Evolutionary conservation across 305 asterid genomes (phyloP).

Genomic region (Solanum hybrid): DNA sequence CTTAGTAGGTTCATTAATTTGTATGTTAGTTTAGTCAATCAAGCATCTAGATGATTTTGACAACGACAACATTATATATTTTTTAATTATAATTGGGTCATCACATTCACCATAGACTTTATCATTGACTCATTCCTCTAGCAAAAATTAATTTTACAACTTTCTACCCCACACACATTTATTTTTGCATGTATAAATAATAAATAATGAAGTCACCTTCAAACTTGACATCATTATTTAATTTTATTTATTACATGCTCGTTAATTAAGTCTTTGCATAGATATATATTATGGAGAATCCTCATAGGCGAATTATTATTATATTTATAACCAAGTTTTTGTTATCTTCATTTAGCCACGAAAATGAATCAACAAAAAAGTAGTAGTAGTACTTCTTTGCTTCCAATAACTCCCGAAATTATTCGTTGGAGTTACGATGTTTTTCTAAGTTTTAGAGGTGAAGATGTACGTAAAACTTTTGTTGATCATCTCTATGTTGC

Average conservation of each 20-base stretch:
- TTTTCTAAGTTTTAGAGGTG: constrained; percentile 5
- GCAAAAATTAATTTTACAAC: background rate
- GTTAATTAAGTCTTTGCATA: too few species aligned
- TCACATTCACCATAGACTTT: background rate
- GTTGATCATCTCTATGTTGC: constrained; percentile 4
- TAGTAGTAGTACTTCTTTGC: background rate
- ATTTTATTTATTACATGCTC: background rate
- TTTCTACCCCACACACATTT: background rate
- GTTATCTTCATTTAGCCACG: background rate
- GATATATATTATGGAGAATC: too few species aligned
- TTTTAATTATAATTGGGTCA: background rate
- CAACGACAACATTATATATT: background rate
- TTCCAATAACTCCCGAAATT: background rate
- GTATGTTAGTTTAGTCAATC: background rate
- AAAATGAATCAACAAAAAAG: background rate
- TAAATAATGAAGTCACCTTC: background rate
- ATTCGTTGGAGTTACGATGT: background rate
- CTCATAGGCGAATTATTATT: background rate
- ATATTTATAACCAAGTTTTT: background rate
- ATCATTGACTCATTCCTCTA: background rate
- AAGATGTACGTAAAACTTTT: constrained; percentile 4
- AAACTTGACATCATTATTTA: too few species aligned
- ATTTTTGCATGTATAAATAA: too few species aligned
- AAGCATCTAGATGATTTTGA: background rate
- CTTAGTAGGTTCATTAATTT: background rate